These are phyloP conservation scores for Mycosphaerelloides madeirae DNA, from an alignment of 2,329 filamentous ascomycete species.

Conservation along the genomic window DNA sequence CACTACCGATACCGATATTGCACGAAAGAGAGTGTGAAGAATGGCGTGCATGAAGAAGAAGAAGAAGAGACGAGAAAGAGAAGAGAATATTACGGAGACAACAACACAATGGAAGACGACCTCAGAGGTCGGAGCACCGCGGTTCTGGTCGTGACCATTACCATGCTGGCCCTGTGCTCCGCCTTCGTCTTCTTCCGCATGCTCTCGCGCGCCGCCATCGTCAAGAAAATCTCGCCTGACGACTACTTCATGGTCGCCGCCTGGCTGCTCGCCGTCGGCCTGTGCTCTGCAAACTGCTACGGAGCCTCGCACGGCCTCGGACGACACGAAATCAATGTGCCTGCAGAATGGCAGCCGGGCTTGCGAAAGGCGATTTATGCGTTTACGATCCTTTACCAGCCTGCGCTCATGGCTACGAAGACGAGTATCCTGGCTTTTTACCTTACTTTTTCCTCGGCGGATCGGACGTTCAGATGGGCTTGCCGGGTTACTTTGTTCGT, in stretches of 20 bases:
- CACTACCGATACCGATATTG: too few species aligned
- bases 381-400: conserved; percentile 66
- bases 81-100: not conserved
- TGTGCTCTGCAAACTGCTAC: conserved; percentile 63
- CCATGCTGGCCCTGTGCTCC: conserved; percentile 64
- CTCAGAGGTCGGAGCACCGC: conserved; percentile 34
- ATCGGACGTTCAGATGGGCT: conserved; percentile 71
- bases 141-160: conserved; percentile 66
- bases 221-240: conserved; percentile 67
- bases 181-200: conserved; percentile 72
- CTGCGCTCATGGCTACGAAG: conserved; percentile 84
- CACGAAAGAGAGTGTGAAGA: too few species aligned
- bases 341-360: conserved; percentile 42
- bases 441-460: conserved; percentile 72
- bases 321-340: conserved; percentile 60
- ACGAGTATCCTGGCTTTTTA: conserved; percentile 92
- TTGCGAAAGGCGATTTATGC: conserved; percentile 57
- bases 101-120: conserved; percentile 19
- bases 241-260: conserved; percentile 77
- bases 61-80: not conserved
- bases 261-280: conserved; percentile 67
- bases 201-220: conserved; percentile 66
- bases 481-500: conserved; percentile 74
- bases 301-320: conserved; percentile 63
- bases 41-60: not conserved